Evolutionary conservation across 306 rosid species (phyloP).

Genomic region (Medicago lupulina): DNA sequence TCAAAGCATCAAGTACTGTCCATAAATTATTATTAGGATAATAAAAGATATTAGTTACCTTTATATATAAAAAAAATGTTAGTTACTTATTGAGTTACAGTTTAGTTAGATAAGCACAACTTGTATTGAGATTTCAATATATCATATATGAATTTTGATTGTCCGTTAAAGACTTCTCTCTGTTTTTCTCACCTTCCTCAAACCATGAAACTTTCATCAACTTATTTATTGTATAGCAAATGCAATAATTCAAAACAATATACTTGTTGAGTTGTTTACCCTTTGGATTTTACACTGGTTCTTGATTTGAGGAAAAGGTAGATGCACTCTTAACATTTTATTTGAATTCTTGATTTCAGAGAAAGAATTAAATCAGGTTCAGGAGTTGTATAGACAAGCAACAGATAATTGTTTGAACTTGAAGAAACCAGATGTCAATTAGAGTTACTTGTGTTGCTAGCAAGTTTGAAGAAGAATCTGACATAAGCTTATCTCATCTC

Average conservation of each 20-base stretch:
- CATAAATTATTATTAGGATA: neutral
- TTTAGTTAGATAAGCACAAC: too few relatives aligned
- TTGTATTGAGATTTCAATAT: neutral
- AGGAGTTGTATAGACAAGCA: constrained; percentile 74
- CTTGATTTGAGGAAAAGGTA: neutral
- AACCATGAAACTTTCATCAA: neutral
- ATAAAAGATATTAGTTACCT: neutral
- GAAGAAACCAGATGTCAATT: constrained; percentile 63
- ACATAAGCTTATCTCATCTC: neutral
- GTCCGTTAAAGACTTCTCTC: neutral
- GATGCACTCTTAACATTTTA: constrained; percentile 1
- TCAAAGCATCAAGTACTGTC: neutral
- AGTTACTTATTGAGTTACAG: neutral
- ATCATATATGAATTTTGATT: neutral
- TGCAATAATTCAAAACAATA: neutral
- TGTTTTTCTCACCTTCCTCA: neutral
- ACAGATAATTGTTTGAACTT: constrained; percentile 87
- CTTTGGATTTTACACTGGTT: neutral
- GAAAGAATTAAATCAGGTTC: constrained; percentile 73
- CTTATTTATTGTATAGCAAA: neutral
- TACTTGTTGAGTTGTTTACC: neutral
- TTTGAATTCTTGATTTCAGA: constrained; percentile 57
- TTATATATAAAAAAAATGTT: neutral
- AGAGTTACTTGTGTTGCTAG: constrained; percentile 10
- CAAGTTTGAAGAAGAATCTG: neutral